A percentile compares a stretch with the other conserved stretches of the same genome.
phyloP scores from a whole-genome alignment of 2,329 filamentous ascomycete genomes.

The Aspergillus aculeatus region DNA sequence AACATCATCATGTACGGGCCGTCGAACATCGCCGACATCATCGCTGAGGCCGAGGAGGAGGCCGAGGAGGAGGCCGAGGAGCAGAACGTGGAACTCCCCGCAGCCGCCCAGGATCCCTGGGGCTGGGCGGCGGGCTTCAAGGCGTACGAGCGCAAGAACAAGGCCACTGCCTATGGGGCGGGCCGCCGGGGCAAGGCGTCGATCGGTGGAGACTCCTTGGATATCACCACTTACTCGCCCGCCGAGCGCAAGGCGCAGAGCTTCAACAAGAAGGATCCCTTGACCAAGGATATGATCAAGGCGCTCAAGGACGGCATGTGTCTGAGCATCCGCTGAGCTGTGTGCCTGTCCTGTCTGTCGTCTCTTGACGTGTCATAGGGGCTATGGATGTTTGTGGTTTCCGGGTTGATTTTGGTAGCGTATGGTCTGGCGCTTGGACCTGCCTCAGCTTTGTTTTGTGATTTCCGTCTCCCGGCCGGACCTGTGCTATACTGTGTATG shows the following conservation, averaged over 20 bases:
- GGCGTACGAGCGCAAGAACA: not conserved
- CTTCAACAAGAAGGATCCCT: conserved; percentile 39
- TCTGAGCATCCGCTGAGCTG: too few species aligned
- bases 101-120: conserved; percentile 2
- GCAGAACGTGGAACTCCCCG: conserved; percentile 27
- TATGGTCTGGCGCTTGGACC: too few species aligned
- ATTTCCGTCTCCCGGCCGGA: too few species aligned
- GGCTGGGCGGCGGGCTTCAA: not conserved
- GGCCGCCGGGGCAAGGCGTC: conserved; percentile 1
- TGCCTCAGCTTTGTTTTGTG: too few species aligned
- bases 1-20: conserved; percentile 13
- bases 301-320: conserved; percentile 39
- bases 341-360: too few species aligned
- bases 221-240: conserved; percentile 37
- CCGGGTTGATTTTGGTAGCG: too few species aligned
- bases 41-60: too few species aligned
- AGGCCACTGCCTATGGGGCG: not conserved
- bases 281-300: conserved; percentile 33
- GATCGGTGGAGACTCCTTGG: conserved; percentile 43
- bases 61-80: conserved; percentile 21
- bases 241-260: conserved; percentile 32
- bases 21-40: conserved; percentile 23
- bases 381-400: too few species aligned
- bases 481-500: too few species aligned
- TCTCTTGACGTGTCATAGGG: too few species aligned